phyloP scores from a whole-genome alignment of 805 yeast species.

The Suhomyces tanzawaensis region DNA sequence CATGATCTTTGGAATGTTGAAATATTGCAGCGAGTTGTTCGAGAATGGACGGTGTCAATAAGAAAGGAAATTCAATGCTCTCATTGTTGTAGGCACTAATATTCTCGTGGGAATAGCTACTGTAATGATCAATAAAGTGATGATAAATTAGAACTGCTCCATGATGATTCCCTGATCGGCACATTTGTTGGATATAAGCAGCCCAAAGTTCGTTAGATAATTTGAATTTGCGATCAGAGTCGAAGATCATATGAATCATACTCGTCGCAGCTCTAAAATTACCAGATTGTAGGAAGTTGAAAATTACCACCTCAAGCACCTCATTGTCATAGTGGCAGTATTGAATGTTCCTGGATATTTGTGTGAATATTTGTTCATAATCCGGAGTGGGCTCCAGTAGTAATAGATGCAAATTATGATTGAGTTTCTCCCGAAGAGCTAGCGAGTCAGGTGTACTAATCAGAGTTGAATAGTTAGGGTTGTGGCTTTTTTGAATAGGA shows the following conservation, averaged over 20 bases:
- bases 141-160: constrained; percentile 37
- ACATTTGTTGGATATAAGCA: constrained; percentile 20
- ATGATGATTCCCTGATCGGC: constrained; percentile 21
- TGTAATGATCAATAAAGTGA: constrained; percentile 29
- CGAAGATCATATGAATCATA: constrained; percentile 25
- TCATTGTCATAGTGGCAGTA: constrained; percentile 9
- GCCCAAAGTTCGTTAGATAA: constrained; percentile 39
- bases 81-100: constrained; percentile 10
- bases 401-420: constrained; percentile 1
- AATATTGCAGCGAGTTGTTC: constrained; percentile 29
- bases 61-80: constrained; percentile 28
- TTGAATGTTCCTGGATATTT: constrained; percentile 6
- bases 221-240: constrained; percentile 14
- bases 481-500: no score
- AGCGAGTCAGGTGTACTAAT: no score
- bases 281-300: constrained; percentile 16
- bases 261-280: constrained; percentile 25
- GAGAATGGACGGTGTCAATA: constrained; percentile 27
- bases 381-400: neutral
- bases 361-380: constrained; percentile 6
- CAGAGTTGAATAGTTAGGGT: no score
- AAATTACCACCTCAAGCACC: constrained; percentile 23
- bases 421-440: neutral
- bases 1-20: constrained; percentile 22
- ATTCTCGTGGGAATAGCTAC: constrained; percentile 12